These are phyloP conservation scores for Pythium scleroteichum DNA, from an alignment of 352 stramenopile species.

Conservation along the genomic window DNA sequence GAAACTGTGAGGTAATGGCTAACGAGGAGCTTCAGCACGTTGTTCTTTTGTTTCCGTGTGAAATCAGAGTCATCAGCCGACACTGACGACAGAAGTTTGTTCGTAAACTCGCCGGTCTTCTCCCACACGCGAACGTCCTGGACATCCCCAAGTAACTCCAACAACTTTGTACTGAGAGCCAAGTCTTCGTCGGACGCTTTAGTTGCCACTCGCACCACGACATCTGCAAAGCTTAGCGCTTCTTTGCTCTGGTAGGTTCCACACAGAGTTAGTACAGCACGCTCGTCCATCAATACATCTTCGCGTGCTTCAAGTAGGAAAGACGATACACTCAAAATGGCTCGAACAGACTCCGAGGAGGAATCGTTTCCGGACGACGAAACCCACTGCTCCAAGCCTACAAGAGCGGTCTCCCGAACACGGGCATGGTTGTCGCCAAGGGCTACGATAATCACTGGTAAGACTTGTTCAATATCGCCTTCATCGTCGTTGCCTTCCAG, in stretches of 20 bases:
- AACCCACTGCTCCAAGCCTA: slow-evolving; percentile 62
- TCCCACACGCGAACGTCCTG: slow-evolving; percentile 55
- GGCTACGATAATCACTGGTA: slow-evolving; percentile 72
- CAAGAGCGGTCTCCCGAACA: slow-evolving; percentile 62
- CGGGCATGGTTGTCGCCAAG: slow-evolving; percentile 45
- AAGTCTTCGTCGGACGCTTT: slow-evolving; percentile 46
- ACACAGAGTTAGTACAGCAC: slow-evolving; percentile 54
- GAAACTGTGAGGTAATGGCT: slow-evolving; percentile 51
- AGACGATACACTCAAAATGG: slow-evolving; percentile 33
- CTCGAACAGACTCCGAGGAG: slow-evolving; percentile 31
- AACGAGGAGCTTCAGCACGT: slow-evolving; percentile 50
- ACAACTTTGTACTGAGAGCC: slow-evolving; percentile 52
- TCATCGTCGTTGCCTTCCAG: slow-evolving; percentile 55
- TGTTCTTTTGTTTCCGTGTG: slow-evolving; percentile 16
- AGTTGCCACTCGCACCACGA: slow-evolving; percentile 33
- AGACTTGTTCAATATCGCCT: slow-evolving; percentile 41
- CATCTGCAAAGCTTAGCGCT: slow-evolving; percentile 10
- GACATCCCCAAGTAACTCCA: slow-evolving; percentile 62
- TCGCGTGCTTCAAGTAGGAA: slow-evolving; percentile 67
- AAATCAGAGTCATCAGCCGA: slow-evolving; percentile 12
- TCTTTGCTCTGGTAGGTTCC: slow-evolving; percentile 39
- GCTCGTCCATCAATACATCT: slow-evolving; percentile 77
- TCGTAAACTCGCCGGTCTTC: slow-evolving; percentile 64
- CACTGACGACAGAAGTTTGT: slow-evolving; percentile 27
- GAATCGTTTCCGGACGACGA: slow-evolving; percentile 5